phyloP scores from a whole-genome alignment of 169 alveolate genomes.

The Cystoisospora suis region DNA sequence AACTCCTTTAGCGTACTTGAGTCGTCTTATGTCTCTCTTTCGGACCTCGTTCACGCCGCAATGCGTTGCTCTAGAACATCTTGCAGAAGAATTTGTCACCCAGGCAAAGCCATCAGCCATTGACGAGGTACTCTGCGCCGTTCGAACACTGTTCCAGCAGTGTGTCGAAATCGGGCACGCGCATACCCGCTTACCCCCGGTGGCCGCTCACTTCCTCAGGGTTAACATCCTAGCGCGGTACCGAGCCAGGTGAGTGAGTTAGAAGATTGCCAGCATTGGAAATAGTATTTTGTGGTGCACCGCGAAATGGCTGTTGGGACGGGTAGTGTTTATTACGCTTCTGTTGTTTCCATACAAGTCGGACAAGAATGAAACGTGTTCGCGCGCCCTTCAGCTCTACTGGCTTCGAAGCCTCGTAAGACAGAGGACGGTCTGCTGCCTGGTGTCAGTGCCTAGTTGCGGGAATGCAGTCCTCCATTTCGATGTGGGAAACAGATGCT shows the following conservation, averaged over 20 bases:
- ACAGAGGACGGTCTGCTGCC: too few relatives aligned
- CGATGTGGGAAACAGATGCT: too few relatives aligned
- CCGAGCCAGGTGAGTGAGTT: conserved; percentile 38
- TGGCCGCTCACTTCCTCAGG: conserved; percentile 68
- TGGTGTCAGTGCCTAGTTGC: too few relatives aligned
- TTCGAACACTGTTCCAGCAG: conserved; percentile 72
- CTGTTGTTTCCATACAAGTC: too few relatives aligned
- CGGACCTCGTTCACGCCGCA: conserved; percentile 44
- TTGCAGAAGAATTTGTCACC: conserved; percentile 71
- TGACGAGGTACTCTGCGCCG: conserved; percentile 74
- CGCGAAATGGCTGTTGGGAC: too few relatives aligned
- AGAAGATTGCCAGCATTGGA: too few relatives aligned
- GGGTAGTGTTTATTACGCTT: too few relatives aligned
- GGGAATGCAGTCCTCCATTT: too few relatives aligned
- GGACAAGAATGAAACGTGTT: too few relatives aligned
- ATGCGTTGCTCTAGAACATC: conserved; percentile 46
- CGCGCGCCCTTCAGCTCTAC: too few relatives aligned
- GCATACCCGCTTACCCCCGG: conserved; percentile 52
- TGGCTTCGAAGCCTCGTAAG: too few relatives aligned
- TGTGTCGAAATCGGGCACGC: conserved; percentile 67
- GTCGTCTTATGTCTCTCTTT: conserved; percentile 31
- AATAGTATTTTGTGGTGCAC: too few relatives aligned
- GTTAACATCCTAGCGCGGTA: conserved; percentile 65
- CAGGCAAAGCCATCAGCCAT: conserved; percentile 73
- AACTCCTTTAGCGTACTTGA: neutral